Conservation (phyloP, 1,284 basidiomycete genomes). For the Cutaneotrichosporon sp. region DNA sequence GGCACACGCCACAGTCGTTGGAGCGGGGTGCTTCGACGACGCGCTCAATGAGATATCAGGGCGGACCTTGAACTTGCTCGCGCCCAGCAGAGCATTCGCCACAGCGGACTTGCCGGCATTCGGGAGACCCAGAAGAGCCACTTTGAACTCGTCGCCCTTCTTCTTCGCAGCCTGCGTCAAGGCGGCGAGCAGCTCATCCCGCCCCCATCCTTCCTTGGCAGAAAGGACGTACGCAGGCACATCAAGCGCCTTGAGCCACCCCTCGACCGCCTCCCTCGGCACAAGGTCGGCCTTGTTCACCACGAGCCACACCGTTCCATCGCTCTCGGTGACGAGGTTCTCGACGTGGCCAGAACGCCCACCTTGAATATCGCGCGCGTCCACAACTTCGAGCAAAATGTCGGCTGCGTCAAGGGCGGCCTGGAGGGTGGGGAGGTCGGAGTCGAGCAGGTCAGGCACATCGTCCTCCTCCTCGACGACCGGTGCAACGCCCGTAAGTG, state of each 20-base stretch:
- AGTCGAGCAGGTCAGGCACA: slow-evolving; percentile 60
- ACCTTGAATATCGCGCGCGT: slow-evolving; percentile 74
- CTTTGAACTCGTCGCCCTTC: slow-evolving; percentile 32
- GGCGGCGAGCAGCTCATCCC: slow-evolving; percentile 23
- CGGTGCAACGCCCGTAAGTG: slow-evolving; percentile 13
- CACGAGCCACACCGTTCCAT: slow-evolving; percentile 57
- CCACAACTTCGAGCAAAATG: slow-evolving; percentile 75
- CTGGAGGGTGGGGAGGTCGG: slow-evolving; percentile 62
- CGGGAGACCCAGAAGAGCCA: slow-evolving; percentile 55
- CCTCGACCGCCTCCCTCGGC: slow-evolving; percentile 70
- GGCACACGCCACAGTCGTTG: slow-evolving; percentile 65
- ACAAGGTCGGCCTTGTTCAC: slow-evolving; percentile 85
- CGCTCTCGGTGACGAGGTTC: slow-evolving; percentile 51
- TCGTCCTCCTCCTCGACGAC: slow-evolving; percentile 45
- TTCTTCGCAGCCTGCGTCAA: slow-evolving; percentile 17
- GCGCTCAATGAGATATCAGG: slow-evolving; percentile 55
- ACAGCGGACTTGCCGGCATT: slow-evolving; percentile 77
- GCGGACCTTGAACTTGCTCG: slow-evolving; percentile 32
- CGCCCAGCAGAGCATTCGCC: slow-evolving; percentile 65
- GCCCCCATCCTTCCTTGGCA: slow-evolving; percentile 26
- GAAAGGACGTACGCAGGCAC: slow-evolving; percentile 70
- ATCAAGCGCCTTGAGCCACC: slow-evolving; percentile 69
- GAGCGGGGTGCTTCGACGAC: slow-evolving; percentile 55
- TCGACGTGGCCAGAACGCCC: slow-evolving; percentile 65
- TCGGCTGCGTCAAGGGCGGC: slow-evolving; percentile 77